Evolutionary conservation across 768 basidiomycete species (phyloP).

Genomic region (Suillus placidus): DNA sequence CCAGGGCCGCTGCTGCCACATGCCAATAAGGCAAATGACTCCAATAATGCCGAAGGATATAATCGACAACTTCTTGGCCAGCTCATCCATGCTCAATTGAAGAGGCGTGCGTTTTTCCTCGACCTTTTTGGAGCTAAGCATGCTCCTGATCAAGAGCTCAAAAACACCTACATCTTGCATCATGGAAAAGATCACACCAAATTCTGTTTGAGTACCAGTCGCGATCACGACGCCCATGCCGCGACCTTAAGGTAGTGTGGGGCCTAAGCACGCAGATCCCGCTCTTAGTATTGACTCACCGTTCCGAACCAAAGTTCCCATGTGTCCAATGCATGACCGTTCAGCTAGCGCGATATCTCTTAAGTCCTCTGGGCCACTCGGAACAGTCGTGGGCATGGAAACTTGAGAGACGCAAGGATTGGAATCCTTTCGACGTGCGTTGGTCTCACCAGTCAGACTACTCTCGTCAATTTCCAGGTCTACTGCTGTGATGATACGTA

Average conservation of each 20-base stretch:
- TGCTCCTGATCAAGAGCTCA: neutral
- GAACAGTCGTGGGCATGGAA: slow-evolving; percentile 21
- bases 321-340: slow-evolving; percentile 85
- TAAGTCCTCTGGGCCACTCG: neutral
- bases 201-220: slow-evolving; percentile 85
- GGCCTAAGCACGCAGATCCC: neutral
- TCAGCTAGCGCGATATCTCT: slow-evolving; percentile 70
- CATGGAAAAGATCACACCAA: slow-evolving; percentile 96
- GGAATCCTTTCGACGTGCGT: slow-evolving; percentile 68
- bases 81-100: slow-evolving; percentile 94
- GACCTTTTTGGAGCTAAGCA: slow-evolving; percentile 37
- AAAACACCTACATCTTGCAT: slow-evolving; percentile 82
- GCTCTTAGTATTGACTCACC: slow-evolving; percentile 46
- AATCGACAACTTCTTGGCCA: slow-evolving; percentile 88
- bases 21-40: slow-evolving; percentile 87
- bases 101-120: slow-evolving; percentile 93
- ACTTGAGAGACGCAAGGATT: slow-evolving; percentile 55
- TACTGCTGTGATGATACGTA: slow-evolving; percentile 78
- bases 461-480: slow-evolving; percentile 96
- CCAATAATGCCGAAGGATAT: slow-evolving; percentile 95
- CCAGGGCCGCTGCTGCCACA: slow-evolving; percentile 85
- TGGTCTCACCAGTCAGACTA: slow-evolving; percentile 92
- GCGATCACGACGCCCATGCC: slow-evolving; percentile 88
- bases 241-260: slow-evolving; percentile 50
- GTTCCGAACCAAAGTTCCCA: slow-evolving; percentile 94